Evolutionary conservation across 2,329 filamentous ascomycete species (phyloP).

Genomic region (Beauveria bassiana): DNA sequence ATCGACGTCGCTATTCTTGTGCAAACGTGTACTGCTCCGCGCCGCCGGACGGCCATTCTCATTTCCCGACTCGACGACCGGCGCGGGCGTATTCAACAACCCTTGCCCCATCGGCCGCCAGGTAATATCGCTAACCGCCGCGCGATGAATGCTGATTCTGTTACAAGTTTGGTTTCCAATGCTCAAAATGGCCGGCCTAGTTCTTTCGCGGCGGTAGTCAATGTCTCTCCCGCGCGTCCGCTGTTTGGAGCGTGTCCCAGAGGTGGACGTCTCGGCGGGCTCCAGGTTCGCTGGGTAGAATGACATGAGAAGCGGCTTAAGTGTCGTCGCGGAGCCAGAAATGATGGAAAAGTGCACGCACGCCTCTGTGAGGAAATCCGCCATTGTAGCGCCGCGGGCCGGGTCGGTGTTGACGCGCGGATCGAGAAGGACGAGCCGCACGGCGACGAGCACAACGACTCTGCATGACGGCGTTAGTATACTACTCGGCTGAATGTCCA

Average conservation of each 20-base stretch:
- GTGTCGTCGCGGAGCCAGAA: background rate
- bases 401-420: background rate
- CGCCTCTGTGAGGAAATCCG: conserved; percentile 5
- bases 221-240: background rate
- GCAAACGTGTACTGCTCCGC: background rate
- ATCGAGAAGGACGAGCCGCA: background rate
- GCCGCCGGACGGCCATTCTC: background rate
- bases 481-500: too few relatives aligned
- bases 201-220: background rate
- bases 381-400: background rate
- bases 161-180: background rate
- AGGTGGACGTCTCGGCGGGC: background rate
- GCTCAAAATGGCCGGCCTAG: background rate
- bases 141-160: background rate
- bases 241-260: background rate
- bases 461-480: background rate
- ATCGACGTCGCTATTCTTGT: background rate
- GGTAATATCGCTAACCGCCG: background rate
- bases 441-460: background rate
- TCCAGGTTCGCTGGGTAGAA: background rate
- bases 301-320: conserved; percentile 3
- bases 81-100: background rate
- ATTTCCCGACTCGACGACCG: too few relatives aligned
- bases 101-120: background rate
- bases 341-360: conserved; percentile 5